Base-by-base conservation (phyloP, 176 grass and related monocot genomes). In the Secale cereale region DNA sequence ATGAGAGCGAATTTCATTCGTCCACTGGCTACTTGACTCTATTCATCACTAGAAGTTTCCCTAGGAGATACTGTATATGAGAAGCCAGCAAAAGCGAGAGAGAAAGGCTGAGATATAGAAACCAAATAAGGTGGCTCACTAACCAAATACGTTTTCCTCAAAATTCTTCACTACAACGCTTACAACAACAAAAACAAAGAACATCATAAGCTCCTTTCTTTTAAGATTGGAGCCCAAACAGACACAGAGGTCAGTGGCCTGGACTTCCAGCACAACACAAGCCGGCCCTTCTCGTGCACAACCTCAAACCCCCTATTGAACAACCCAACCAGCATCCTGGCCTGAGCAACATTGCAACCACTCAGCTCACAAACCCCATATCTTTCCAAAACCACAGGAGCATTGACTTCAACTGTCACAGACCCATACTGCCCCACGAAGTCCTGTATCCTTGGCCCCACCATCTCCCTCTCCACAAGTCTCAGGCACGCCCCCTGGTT, bases 191-290 rank as follows among this genome's bases (percentile, higher is more conserved):
- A 80, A 74, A 83, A 30, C 11, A 50, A 25, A 59, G 25, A 90
- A 35, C 52, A 45, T 62, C 26, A 78, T 12, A 45, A 85, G 22
- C 31, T 70, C 33, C 19, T 82, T 62, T 78, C 8, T 20, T 83
- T 73, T 66, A 35, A 50, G 29, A 65, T 12, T 60, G 71, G 81
- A 72, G 36, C 52, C 85, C 85, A 92, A 52, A 87, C 81, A 36
- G 91, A 90, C 19, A 90, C 91, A 22, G 81, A 81, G 43, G 73
- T 85, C 71, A 90, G 32, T 60, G 84, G 85, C 65, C 81, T 92
- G 5, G 85, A 87, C 65, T 92, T 92, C 91, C 91, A 92, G 80
- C 87, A 87, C 81, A 92, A n/a, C 8, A 79, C 56, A 81, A 92
- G 78, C 78, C 77, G 90, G 14, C 85, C 81, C 22, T 85, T 90